Conservation (phyloP, 768 basidiomycete genomes). For the Kwoniella sp. region DNA sequence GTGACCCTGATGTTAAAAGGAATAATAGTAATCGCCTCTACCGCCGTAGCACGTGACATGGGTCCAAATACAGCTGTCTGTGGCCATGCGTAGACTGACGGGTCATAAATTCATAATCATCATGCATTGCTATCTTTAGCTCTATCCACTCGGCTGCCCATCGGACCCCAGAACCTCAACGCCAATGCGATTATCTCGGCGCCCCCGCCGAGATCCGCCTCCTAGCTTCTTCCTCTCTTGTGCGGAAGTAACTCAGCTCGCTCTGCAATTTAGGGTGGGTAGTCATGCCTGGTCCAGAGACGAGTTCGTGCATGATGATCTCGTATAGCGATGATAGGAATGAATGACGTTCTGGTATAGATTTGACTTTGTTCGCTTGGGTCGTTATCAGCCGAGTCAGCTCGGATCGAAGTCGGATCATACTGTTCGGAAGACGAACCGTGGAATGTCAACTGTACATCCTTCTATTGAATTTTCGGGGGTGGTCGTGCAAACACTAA, state of each 20-base stretch:
- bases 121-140: no score
- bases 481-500: no score
- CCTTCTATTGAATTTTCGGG: no score
- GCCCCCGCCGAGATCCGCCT: conserved; percentile 51
- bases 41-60: no score
- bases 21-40: no score
- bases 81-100: no score
- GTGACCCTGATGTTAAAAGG: no score
- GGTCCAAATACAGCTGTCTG: no score
- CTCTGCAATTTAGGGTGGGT: conserved; percentile 82
- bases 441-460: background rate
- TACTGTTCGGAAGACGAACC: conserved; percentile 58
- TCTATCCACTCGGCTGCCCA: no score
- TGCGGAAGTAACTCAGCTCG: conserved; percentile 83
- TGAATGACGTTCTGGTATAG: conserved; percentile 66
- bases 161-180: no score
- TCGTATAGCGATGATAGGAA: conserved; percentile 76
- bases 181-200: background rate
- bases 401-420: conserved; percentile 82
- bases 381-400: conserved; percentile 71
- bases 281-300: conserved; percentile 61
- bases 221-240: conserved; percentile 76
- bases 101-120: no score
- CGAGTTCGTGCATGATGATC: conserved; percentile 69
- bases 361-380: conserved; percentile 71